Evolutionary conservation across 2,329 filamentous ascomycete genomes (phyloP), one percentile per base, ranked within the genome.

Genomic region (Lizonia empirigonia): DNA sequence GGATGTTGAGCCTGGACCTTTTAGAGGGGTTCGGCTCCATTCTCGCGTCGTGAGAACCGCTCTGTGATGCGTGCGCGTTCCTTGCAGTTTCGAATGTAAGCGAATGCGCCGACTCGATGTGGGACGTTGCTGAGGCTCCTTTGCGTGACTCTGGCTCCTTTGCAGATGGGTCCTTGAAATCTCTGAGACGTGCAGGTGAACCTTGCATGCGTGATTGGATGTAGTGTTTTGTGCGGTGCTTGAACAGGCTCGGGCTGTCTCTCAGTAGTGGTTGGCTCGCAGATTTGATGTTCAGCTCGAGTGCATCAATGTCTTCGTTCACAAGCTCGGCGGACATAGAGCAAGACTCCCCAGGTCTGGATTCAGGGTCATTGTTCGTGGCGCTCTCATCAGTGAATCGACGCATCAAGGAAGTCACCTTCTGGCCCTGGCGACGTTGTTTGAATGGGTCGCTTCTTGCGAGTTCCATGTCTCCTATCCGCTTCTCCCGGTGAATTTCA

Each of bases 371-470:
- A 20, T 15, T 20, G 6, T 50, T 29, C 10, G 12, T 9, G 13
- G 35, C 8, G 18, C 42, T 35, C 46, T 66, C 65, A 44, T 53
- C 64, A 4, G 62, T 68, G 3, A 71, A 39, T 10, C 64, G 60
- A 19, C 67, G 67, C 27, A 50, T 59, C 40, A 72, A 72, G 1
- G 55, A 44, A 8, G 58, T 67, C 4, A 49, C 12, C 26, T 56
- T 64, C n/a, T 44, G 48, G 1, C 36, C 27, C n/a, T 37, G 40
- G 12, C 44, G 39, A 8, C 46, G 37, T n/a, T 53, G 44, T 10
- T 45, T 53, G 40, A 71, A 71, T 13, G 71, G 71, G 41, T 70
- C 60, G 45, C 48, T 66, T 36, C 50, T 63, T 5, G 61, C 65
- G 7, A 56, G 65, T 30, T 67, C 63, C n/a, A 54, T 37, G 26